These are phyloP conservation scores for Penicillium psychrofluorescens DNA, from an alignment of 495 filamentous ascomycete species.

Conservation along the genomic window DNA sequence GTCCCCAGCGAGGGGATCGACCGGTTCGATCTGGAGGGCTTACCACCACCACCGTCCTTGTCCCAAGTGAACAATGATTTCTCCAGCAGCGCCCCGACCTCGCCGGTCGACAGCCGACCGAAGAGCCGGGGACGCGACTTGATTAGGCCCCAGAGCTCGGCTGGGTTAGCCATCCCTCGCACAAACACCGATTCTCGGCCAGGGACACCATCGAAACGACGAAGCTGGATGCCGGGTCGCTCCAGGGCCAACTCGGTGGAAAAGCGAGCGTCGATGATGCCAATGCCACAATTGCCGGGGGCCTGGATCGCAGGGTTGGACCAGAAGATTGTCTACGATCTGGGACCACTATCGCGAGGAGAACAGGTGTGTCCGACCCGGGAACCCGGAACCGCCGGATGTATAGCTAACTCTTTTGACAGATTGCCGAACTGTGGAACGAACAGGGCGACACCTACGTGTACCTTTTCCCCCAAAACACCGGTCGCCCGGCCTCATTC, in stretches of 20 bases:
- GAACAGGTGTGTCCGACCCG: slow-evolving; percentile 45
- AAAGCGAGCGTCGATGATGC: slow-evolving; percentile 3
- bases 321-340: slow-evolving; percentile 55
- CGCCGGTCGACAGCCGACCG: slow-evolving; percentile 25
- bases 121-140: slow-evolving; percentile 35
- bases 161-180: slow-evolving; percentile 30
- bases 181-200: slow-evolving; percentile 31
- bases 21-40: slow-evolving; percentile 24
- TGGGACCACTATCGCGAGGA: slow-evolving; percentile 46
- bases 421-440: slow-evolving; percentile 88
- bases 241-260: slow-evolving; percentile 31
- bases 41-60: slow-evolving; percentile 39
- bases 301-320: slow-evolving; percentile 59
- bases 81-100: slow-evolving; percentile 24
- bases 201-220: slow-evolving; percentile 36
- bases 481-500: slow-evolving; percentile 66
- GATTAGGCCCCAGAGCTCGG: slow-evolving; percentile 30
- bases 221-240: slow-evolving; percentile 49
- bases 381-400: neutral
- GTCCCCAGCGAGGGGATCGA: slow-evolving; percentile 21
- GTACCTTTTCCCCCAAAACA: slow-evolving; percentile 67
- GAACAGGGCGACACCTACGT: slow-evolving; percentile 75
- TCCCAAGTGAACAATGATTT: slow-evolving; percentile 35
- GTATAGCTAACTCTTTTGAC: neutral
- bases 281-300: slow-evolving; percentile 16